phyloP scores from a whole-genome alignment of 306 rosid species.

The Dalbergia oliveri region DNA sequence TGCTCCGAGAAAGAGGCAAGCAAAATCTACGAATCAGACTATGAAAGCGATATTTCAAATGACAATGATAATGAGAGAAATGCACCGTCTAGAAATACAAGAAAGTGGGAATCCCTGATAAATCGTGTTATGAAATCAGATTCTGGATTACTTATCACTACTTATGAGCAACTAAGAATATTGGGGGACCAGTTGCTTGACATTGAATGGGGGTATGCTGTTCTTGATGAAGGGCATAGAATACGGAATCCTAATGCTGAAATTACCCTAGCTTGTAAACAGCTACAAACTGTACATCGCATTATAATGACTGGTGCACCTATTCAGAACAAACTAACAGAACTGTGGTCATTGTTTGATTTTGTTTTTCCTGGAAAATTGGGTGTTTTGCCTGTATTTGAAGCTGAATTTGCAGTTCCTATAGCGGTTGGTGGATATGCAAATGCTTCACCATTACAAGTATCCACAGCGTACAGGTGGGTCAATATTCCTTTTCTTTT shows the following conservation, averaged over 20 bases:
- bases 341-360: constrained; percentile 98
- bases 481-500: constrained; percentile 27
- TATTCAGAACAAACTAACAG: constrained; percentile 94
- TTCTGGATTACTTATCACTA: constrained; percentile 91
- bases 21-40: constrained; percentile 76
- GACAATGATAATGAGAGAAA: constrained; percentile 63
- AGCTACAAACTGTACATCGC: constrained; percentile 94
- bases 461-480: constrained; percentile 97
- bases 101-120: constrained; percentile 85
- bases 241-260: constrained; percentile 98
- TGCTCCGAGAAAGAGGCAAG: constrained; percentile 61
- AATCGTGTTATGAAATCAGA: constrained; percentile 74
- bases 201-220: constrained; percentile 94
- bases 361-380: constrained; percentile 99
- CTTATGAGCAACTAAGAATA: constrained; percentile 94
- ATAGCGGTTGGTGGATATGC: constrained; percentile 98
- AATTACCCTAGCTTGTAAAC: constrained; percentile 88
- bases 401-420: constrained; percentile 98
- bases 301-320: constrained; percentile 98
- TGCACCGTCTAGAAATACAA: constrained; percentile 55
- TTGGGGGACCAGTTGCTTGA: constrained; percentile 83
- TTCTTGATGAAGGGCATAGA: constrained; percentile 95
- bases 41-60: constrained; percentile 67
- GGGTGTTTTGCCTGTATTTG: constrained; percentile 98
- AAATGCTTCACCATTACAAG: constrained; percentile 98